Evolutionary conservation across 148 eudicot genomes (phyloP).

Genomic region (Rhododendron mucronatum): DNA sequence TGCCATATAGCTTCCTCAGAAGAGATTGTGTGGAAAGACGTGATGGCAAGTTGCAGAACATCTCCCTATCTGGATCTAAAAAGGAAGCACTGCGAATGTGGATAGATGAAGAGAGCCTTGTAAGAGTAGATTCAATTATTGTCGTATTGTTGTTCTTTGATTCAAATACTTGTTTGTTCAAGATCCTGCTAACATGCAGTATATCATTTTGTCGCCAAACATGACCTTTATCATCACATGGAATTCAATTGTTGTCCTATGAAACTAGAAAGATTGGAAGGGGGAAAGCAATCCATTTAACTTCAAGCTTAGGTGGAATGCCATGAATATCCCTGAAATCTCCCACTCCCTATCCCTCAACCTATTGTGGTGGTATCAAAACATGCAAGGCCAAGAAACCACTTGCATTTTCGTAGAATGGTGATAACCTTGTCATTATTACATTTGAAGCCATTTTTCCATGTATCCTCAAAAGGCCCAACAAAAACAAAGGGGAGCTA

Average conservation of each 20-base stretch:
- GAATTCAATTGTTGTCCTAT: neutral
- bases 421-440: conserved; percentile 7
- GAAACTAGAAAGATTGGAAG: neutral
- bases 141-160: neutral
- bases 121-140: neutral
- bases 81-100: neutral
- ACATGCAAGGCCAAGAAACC: neutral
- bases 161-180: neutral
- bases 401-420: neutral
- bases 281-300: neutral
- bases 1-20: neutral
- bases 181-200: neutral
- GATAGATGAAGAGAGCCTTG: conserved; percentile 4
- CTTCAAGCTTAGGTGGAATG: neutral
- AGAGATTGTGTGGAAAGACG: neutral
- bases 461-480: conserved; percentile 15
- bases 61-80: neutral
- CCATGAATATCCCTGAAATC: neutral
- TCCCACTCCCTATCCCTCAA: neutral
- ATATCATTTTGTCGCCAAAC: neutral
- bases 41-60: neutral
- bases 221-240: neutral
- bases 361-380: neutral
- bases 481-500: conserved; percentile 14
- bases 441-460: conserved; percentile 1